Evolutionary conservation across 768 basidiomycete species (phyloP).

Genomic region (Kwoniella sp.): DNA sequence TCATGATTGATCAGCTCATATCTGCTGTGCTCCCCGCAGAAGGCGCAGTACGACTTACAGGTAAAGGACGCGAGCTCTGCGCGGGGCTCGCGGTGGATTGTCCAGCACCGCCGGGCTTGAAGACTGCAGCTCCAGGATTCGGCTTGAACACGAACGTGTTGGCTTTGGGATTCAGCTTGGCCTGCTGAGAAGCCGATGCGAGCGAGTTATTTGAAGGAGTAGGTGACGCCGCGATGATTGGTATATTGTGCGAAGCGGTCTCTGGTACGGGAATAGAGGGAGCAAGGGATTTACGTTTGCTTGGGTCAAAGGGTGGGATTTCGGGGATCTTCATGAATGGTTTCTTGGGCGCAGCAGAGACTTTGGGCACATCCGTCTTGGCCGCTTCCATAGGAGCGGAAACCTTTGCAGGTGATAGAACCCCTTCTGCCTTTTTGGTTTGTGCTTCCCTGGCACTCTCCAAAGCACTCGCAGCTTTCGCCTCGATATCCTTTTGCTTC

Average conservation of each 20-base stretch:
- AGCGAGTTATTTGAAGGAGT: slow-evolving; percentile 51
- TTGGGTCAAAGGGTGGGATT: slow-evolving; percentile 88
- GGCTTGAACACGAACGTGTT: slow-evolving; percentile 78
- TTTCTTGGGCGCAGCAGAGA: slow-evolving; percentile 57
- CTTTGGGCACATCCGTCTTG: slow-evolving; percentile 58
- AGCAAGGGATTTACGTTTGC: slow-evolving; percentile 53
- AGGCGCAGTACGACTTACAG: slow-evolving; percentile 6
- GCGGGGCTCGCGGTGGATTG: slow-evolving; percentile 37
- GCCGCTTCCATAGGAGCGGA: slow-evolving; percentile 21
- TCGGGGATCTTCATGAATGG: slow-evolving; percentile 78
- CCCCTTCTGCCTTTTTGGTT: slow-evolving; percentile 4
- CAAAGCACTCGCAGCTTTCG: slow-evolving; percentile 60
- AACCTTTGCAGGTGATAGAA: slow-evolving; percentile 19
- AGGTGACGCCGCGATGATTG: slow-evolving; percentile 43
- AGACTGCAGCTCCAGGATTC: slow-evolving; percentile 75
- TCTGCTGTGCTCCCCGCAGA: no score
- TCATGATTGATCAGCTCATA: background rate
- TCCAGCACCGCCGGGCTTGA: slow-evolving; percentile 61
- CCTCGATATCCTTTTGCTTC: slow-evolving; percentile 73
- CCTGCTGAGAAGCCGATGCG: slow-evolving; percentile 40
- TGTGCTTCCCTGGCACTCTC: slow-evolving; percentile 61
- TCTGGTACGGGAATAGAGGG: slow-evolving; percentile 26
- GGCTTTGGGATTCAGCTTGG: slow-evolving; percentile 82
- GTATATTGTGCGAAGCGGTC: slow-evolving; percentile 39
- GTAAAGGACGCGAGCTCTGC: slow-evolving; percentile 11